Evolutionary conservation across 208 protist species (phyloP).

Genomic region (Acanthamoeba triangularis): DNA sequence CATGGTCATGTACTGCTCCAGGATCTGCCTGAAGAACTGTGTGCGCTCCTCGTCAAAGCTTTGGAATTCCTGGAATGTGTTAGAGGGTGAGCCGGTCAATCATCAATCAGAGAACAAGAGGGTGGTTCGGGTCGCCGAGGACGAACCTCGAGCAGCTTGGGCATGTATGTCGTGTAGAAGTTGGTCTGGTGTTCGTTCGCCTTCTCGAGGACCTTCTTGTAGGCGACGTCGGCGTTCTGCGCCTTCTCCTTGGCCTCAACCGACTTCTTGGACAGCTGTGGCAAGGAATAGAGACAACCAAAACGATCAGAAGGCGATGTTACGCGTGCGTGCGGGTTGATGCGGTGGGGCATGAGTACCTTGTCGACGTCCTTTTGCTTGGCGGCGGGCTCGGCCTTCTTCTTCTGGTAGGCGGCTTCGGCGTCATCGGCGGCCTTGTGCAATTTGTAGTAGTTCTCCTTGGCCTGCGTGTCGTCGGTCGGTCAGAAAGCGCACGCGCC

Average conservation of each 20-base stretch:
- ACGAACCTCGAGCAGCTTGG: conserved; percentile 9
- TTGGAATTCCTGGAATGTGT: conserved; percentile 47
- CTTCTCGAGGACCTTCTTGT: conserved; percentile 62
- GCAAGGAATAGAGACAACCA: no score
- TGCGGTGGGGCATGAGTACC: neutral
- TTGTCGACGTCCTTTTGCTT: conserved; percentile 68
- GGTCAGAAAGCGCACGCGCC: no score
- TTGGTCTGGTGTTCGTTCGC: conserved; percentile 39
- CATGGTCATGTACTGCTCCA: conserved; percentile 63
- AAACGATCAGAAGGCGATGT: no score
- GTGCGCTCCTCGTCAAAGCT: conserved; percentile 38
- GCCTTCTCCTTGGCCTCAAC: conserved; percentile 57
- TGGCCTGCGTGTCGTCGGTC: neutral
- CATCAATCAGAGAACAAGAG: no score
- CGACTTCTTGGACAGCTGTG: conserved; percentile 51
- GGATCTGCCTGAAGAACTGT: neutral
- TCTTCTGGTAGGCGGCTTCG: conserved; percentile 47
- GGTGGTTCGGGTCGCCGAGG: no score
- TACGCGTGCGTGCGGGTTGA: no score
- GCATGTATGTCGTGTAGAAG: conserved; percentile 60
- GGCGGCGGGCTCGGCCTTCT: conserved; percentile 38
- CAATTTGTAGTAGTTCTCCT: conserved; percentile 64
- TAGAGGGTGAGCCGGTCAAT: no score
- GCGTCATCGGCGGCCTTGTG: conserved; percentile 49
- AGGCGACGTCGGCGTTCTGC: conserved; percentile 13